These are phyloP conservation scores for Kwoniella shivajii DNA, from an alignment of 1,284 basidiomycete genomes.

Conservation along the genomic window DNA sequence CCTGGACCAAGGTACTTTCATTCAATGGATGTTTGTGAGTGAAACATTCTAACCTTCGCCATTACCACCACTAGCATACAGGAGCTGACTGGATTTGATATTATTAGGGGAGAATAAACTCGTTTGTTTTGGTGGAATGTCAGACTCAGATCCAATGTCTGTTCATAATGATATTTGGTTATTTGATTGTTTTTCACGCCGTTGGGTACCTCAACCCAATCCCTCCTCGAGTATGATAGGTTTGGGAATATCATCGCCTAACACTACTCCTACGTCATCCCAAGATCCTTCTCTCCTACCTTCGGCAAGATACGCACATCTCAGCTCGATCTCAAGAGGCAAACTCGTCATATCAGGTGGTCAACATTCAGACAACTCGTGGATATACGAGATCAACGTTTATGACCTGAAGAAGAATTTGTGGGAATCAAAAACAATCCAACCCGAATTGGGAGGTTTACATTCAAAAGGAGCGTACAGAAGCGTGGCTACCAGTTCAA, in stretches of 20 bases:
- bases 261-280: conserved; percentile 1
- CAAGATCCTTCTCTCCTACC: conserved; percentile 59
- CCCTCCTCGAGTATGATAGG: conserved; percentile 8
- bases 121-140: conserved; percentile 89
- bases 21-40: conserved; percentile 81
- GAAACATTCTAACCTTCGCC: too few relatives aligned
- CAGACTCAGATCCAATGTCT: conserved; percentile 61
- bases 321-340: conserved; percentile 78
- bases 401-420: conserved; percentile 71
- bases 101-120: conserved; percentile 76
- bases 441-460: conserved; percentile 65
- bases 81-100: conserved; percentile 8
- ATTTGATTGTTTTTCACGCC: conserved; percentile 69
- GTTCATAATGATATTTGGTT: conserved; percentile 84
- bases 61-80: neutral
- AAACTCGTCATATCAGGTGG: conserved; percentile 91
- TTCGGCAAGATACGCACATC: conserved; percentile 84
- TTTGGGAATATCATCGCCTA: neutral
- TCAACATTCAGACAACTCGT: conserved; percentile 69
- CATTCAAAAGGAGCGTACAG: conserved; percentile 88
- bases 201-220: conserved; percentile 63
- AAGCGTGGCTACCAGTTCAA: conserved; percentile 77
- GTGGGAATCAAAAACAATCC: conserved; percentile 73
- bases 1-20: conserved; percentile 84
- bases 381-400: conserved; percentile 85